Evolutionary conservation across 495 filamentous ascomycete genomes (phyloP), one percentile per base, ranked within the genome.

Genomic region (Penicillium riverlandense): DNA sequence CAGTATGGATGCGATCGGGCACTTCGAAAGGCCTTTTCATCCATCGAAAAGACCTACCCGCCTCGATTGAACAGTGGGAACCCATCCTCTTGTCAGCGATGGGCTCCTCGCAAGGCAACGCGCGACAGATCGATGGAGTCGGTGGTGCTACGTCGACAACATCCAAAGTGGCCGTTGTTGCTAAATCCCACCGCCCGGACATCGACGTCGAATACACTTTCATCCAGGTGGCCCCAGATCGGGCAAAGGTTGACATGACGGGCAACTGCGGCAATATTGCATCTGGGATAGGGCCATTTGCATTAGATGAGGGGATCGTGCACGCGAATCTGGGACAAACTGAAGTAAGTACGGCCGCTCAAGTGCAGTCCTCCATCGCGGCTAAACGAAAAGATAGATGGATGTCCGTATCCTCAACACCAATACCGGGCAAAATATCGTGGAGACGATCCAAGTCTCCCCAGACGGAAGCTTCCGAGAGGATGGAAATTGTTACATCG

Each of bases 241-340:
- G 55, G 12, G 52, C 50, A 2, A 55, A 52, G n/a, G 39, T 67
- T 7, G 65, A 70, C 40, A 52, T 64, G 47, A 59, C 61, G n/a
- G 67, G 65, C 7, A 70, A 62, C 15, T 70, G 67, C 43, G 67
- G 65, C 1, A 70, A 69, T 41, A 69, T 70, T 34, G 56, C 56
- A 2, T 55, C 65, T 27, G 66, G 65, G 0, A 58, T 69, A 0
- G 66, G 55, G 0, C 61, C 61, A 9, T 70, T 70, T 45, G 51
- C 61, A 1, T 34, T 68, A 11, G 61, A 70, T 35, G 61, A 69
- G 29, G 58, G 58, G 0, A 35, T 70, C 11, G 55, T 65, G 9
- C 47, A 7, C 8, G 47, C 47, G 8, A 38, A 13, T 22, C 49
- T 42, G 2, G 54, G 54, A 7, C 49, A 62, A 42, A 42, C 39